Evolutionary conservation across 352 stramenopile species (phyloP).

Genomic region (Phytophthora pini): DNA sequence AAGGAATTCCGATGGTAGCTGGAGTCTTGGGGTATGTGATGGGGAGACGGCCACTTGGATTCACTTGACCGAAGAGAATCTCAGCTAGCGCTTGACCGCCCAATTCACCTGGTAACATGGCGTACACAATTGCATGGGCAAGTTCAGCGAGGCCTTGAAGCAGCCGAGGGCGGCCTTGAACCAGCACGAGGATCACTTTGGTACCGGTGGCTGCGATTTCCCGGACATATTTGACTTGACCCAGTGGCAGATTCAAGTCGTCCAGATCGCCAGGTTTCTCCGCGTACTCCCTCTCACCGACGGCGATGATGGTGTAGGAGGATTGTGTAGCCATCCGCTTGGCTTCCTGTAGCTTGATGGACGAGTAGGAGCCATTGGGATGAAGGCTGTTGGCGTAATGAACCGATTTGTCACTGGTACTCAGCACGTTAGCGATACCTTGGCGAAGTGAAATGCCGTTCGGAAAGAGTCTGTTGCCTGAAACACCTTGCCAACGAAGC

Average conservation of each 20-base stretch:
- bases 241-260: constrained; percentile 71
- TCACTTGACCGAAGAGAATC: constrained; percentile 79
- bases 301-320: constrained; percentile 69
- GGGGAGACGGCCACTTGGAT: constrained; percentile 83
- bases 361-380: constrained; percentile 60
- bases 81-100: constrained; percentile 89
- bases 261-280: constrained; percentile 91
- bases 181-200: constrained; percentile 84
- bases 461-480: constrained; percentile 64
- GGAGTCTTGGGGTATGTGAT: constrained; percentile 86
- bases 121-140: constrained; percentile 80
- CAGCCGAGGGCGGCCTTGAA: constrained; percentile 80
- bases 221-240: constrained; percentile 85
- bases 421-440: constrained; percentile 51
- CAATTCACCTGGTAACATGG: constrained; percentile 78
- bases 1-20: constrained; percentile 64
- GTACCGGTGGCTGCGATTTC: constrained; percentile 71
- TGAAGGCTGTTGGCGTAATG: constrained; percentile 65
- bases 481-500: constrained; percentile 87
- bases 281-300: constrained; percentile 84
- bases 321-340: constrained; percentile 28
- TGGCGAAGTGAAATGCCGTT: constrained; percentile 72
- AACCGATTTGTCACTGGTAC: constrained; percentile 18
- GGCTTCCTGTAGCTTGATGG: constrained; percentile 48
- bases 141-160: constrained; percentile 60